Evolutionary conservation across 2,329 filamentous ascomycete species (phyloP), one percentile per base, ranked within the genome.

Genomic region (Penicillium sp.): DNA sequence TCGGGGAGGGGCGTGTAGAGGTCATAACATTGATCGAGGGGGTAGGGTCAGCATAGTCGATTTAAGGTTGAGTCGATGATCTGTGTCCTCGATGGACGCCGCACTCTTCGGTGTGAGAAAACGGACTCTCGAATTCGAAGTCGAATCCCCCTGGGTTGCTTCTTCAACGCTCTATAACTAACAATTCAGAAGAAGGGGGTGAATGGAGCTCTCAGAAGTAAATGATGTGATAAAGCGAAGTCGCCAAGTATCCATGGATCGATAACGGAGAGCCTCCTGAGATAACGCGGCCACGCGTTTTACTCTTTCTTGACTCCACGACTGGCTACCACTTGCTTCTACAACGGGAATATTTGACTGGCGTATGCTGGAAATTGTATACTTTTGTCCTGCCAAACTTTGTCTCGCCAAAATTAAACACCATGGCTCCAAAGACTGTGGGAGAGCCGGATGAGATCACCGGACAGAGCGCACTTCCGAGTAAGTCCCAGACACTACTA

Each of bases 391-490:
- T 18, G 1, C 16, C 16, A 20, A 16, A 40, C 11, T 31, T 26
- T 47, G 38, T 13, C n/a, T 3, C 45, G 40, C 34, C 31, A 20
- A 3, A 29, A 29, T 22, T 16, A 16, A n/a, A 5, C 52, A 74
- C 18, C 48, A 97, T 97, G 92, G 89, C 92, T 26, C 92, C 94
- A 79, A 96, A 96, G 76, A 93, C 90, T 63, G 86, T 87, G 4
- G 88, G 90, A 18, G 94, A 94, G 55, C 84, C 88, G 63, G 89
- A 90, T 71, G 91, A 96, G 75, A 84, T 90, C 44, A 95, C 89
- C 2, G 93, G 93, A 64, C 87, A 91, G 62, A 89, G 89, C 22
- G 88, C 90, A 64, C 84, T 97, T 32, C 93, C 93, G 9, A 80
- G 93, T 96, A 80, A 76, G 89, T 80, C 47, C 48, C 53, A 29